Evolutionary conservation across 495 filamentous ascomycete genomes (phyloP).

Genomic region (Pseudoneurospora amorphoporcata): DNA sequence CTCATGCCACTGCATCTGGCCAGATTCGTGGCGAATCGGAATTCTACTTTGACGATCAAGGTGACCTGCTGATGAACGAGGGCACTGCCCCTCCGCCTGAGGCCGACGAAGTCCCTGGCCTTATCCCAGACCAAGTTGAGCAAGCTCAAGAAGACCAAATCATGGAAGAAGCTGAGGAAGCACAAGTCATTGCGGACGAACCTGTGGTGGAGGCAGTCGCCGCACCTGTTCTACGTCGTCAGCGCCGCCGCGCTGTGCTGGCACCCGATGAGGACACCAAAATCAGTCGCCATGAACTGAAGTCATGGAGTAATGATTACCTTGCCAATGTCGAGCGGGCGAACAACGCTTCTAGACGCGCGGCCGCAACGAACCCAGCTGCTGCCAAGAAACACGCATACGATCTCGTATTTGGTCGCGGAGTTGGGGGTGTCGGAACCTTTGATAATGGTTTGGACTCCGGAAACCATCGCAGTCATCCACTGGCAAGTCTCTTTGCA

Average conservation of each 20-base stretch:
- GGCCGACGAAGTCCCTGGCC: slow-evolving; percentile 1
- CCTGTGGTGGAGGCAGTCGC: slow-evolving; percentile 9
- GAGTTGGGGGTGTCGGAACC: slow-evolving; percentile 28
- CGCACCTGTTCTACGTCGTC: slow-evolving; percentile 17
- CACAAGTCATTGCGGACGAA: neutral
- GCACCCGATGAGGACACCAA: slow-evolving; percentile 33
- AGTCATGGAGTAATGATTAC: slow-evolving; percentile 51
- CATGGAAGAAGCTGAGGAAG: slow-evolving; percentile 1
- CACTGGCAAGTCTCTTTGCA: slow-evolving; percentile 27
- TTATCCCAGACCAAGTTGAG: slow-evolving; percentile 4
- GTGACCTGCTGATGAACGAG: slow-evolving; percentile 14
- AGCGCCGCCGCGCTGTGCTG: slow-evolving; percentile 16
- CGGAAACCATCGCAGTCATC: slow-evolving; percentile 13
- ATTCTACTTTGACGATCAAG: slow-evolving; percentile 7
- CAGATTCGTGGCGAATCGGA: slow-evolving; percentile 1
- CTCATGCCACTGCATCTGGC: neutral
- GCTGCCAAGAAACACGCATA: slow-evolving; percentile 37
- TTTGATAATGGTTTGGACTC: slow-evolving; percentile 12
- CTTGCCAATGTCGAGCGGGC: slow-evolving; percentile 40
- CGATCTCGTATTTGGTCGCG: slow-evolving; percentile 34
- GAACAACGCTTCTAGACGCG: slow-evolving; percentile 17
- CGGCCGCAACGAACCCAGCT: slow-evolving; percentile 2
- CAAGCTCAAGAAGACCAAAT: neutral
- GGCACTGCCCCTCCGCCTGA: neutral
- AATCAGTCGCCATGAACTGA: slow-evolving; percentile 45